Evolutionary conservation across 2,329 filamentous ascomycete species (phyloP), one percentile per base, ranked within the genome.

Genomic region (Sarocladium strictum): DNA sequence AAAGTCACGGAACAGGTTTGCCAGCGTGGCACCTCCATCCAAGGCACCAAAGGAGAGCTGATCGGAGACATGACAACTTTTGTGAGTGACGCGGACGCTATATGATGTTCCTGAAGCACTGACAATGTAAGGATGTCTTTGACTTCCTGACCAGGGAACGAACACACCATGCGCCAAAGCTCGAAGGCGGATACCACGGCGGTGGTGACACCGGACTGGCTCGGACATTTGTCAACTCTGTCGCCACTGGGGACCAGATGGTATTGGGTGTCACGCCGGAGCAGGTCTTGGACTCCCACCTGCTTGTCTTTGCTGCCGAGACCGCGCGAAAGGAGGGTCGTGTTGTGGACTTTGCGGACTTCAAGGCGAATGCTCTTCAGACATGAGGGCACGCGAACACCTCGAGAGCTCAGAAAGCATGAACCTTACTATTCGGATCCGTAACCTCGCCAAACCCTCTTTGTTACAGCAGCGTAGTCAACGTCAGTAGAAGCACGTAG

Each of bases 1-100:
- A 27, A n/a, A 58, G 57, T 58, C 53, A 58, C 57, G 10, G 57
- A 58, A 35, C 53, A 56, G 11, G 57, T 57, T 4, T 58, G 57
- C 41, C 35, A 54, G 15, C 57, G 57, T 19, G 57, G 57, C 24
- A 58, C 57, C n/a, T 54, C 47, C 23, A 58, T 58, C 19, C 57
- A 58, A n/a, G 57, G 57, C 19, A 58, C 57, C 26, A 58, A 58
- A 43, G 57, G 57, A 19, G 57, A 58, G 38, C 27, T 58, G 4
- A 57, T 58, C 27, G 57, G 57, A 41, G 55, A 58, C 47, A 58
- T 58, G 57, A 55, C 51, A 17, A 57, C 57, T 5, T 58, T 58
- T 53, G 57, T 58, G 38, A 53, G 57, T 35, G 12, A 26, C 15
- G 37, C 27, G 17, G n/a, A n/a, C n/a, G n/a, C n/a, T n/a, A n/a